Evolutionary conservation across 257 asterid genomes (phyloP), one percentile per base, ranked within the genome.

Genomic region (Linaria vulgaris): DNA sequence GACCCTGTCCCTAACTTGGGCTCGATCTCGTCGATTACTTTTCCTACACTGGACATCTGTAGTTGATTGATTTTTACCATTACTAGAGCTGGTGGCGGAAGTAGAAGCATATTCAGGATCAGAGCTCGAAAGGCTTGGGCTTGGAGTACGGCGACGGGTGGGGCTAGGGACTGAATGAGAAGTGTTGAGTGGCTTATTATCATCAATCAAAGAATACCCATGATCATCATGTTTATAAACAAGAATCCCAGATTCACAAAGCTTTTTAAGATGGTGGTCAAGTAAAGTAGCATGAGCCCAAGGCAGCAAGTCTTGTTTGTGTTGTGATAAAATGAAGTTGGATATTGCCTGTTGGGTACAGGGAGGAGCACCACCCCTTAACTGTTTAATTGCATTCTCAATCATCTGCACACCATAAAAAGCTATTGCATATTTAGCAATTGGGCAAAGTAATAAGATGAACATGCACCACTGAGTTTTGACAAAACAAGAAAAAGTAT

Each of bases 331-430:
- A 25, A 88, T 85, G 30, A 74, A 76, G 14, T 73, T 12, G 34
- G 94, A 83, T 61, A 88, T 83, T 14, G 85, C 67, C 69, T 76
- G 87, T 62, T 78, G n/a, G n/a, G n/a, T 81, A 3, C 63, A 70
- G 0, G 87, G 83, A 59, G 85, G 91, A 4, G 75, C 72, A 34
- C 69, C 59, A 69, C 72, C 85, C 66, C 65, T 70, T 80, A 85
- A 78, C 50, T 68, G 63, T 62, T 24, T 57, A 53, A 88, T 62
- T 5, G 96, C 91, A 53, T 73, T 72, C 63, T 81, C 76, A 68
- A 88, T 81, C 96, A 88, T 88, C 64, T 59, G 41, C n/a, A n/a
- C n/a, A n/a, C n/a, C n/a, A n/a, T n/a, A n/a, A n/a, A n/a, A n/a
- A n/a, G n/a, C n/a, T n/a, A n/a, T n/a, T n/a, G n/a, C n/a, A n/a